These are phyloP conservation scores for Penicillium chermesinum DNA, from an alignment of 495 filamentous ascomycete genomes.

Conservation along the genomic window DNA sequence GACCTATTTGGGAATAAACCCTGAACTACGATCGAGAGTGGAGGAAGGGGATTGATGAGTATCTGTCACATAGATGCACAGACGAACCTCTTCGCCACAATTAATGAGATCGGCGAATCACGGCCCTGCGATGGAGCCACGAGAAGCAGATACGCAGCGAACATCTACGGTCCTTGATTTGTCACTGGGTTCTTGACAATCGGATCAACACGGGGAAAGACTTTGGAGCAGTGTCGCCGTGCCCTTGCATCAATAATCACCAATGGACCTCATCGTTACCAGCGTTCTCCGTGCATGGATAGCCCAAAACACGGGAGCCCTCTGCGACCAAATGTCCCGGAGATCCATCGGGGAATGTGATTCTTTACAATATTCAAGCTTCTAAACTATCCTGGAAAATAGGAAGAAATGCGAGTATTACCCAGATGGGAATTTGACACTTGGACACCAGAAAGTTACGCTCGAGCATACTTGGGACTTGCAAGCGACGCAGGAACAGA, in stretches of 20 bases:
- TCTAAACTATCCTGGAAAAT: not conserved
- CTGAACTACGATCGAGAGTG: constrained; percentile 3
- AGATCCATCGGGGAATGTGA: constrained; percentile 14
- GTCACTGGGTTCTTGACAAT: constrained; percentile 31
- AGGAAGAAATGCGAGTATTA: not conserved
- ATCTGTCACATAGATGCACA: constrained; percentile 39
- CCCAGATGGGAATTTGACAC: too few relatives aligned
- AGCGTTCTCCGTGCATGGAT: constrained; percentile 11
- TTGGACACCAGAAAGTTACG: not conserved
- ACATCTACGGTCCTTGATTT: constrained; percentile 35
- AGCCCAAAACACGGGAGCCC: not conserved
- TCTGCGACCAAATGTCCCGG: constrained; percentile 12
- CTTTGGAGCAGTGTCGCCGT: constrained; percentile 17
- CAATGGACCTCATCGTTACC: constrained; percentile 12
- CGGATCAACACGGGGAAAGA: constrained; percentile 35
- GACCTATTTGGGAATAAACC: constrained; percentile 9
- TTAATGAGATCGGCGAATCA: constrained; percentile 32
- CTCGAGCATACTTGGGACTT: not conserved
- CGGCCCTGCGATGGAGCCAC: constrained; percentile 17
- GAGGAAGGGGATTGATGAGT: constrained; percentile 7
- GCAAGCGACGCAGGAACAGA: not conserved
- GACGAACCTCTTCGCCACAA: constrained; percentile 17
- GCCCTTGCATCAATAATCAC: constrained; percentile 43
- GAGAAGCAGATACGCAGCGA: constrained; percentile 12
- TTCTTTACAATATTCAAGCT: constrained; percentile 9